These are phyloP conservation scores for Rhodotorula graminis DNA, from an alignment of 768 basidiomycete genomes.

Conservation along the genomic window DNA sequence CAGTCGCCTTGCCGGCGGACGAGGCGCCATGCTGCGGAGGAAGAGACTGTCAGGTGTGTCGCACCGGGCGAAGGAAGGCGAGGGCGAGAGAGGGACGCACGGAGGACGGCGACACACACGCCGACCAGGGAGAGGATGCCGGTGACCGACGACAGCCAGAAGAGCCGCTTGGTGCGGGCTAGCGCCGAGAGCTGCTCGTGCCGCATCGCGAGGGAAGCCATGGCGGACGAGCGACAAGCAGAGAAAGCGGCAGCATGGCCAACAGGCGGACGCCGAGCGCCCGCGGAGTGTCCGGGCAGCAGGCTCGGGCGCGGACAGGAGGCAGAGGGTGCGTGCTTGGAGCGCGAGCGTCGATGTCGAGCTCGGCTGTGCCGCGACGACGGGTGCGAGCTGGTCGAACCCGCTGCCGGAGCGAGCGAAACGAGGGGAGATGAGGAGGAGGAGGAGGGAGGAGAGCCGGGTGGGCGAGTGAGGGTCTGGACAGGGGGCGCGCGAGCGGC, in stretches of 20 bases:
- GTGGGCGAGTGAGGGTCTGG: no score
- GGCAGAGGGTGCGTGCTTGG: background rate
- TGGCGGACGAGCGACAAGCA: background rate
- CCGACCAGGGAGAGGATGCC: slow-evolving; percentile 19
- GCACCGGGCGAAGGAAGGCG: no score
- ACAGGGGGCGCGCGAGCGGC: no score
- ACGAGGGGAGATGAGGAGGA: no score
- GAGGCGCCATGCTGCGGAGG: slow-evolving; percentile 11
- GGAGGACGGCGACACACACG: background rate
- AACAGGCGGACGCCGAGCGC: background rate
- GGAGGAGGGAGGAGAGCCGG: no score
- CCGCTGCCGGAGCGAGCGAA: no score
- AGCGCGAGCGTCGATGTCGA: no score
- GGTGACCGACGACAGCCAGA: background rate
- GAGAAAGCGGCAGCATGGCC: background rate
- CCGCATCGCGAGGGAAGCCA: slow-evolving; percentile 3
- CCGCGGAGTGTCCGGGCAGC: background rate
- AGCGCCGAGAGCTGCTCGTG: background rate
- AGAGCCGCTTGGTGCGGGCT: background rate
- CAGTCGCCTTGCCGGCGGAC: background rate
- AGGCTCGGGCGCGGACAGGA: no score
- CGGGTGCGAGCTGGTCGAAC: no score
- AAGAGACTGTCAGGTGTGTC: background rate
- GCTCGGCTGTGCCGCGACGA: no score
- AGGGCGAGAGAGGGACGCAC: background rate